Conservation (phyloP, 352 stramenopile species). For the Aphanomyces invadans region DNA sequence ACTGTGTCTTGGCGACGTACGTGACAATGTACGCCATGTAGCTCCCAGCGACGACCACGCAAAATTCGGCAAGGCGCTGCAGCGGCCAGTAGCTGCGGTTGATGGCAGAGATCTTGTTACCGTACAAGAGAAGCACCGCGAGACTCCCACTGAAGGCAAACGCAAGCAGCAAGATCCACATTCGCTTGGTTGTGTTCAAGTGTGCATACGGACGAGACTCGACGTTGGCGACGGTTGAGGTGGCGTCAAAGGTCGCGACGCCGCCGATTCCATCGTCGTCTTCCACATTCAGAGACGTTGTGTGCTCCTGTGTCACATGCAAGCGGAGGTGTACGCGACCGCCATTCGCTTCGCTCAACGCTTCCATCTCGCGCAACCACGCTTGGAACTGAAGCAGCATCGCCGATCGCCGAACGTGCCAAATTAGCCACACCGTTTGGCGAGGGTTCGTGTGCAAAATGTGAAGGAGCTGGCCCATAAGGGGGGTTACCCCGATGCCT, state of each 20-base stretch:
- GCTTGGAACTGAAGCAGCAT: slow-evolving; percentile 71
- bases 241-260: background rate
- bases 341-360: slow-evolving; percentile 63
- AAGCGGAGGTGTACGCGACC: slow-evolving; percentile 58
- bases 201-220: slow-evolving; percentile 21
- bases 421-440: slow-evolving; percentile 78
- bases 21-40: slow-evolving; percentile 17
- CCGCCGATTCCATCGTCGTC: background rate
- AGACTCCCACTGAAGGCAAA: slow-evolving; percentile 68
- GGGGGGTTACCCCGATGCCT: slow-evolving; percentile 64
- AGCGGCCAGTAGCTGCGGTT: slow-evolving; percentile 48
- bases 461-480: slow-evolving; percentile 75
- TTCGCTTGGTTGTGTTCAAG: slow-evolving; percentile 31
- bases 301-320: slow-evolving; percentile 27
- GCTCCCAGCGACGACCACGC: slow-evolving; percentile 61
- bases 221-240: background rate
- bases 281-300: background rate
- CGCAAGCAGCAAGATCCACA: slow-evolving; percentile 72
- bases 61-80: slow-evolving; percentile 63
- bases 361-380: slow-evolving; percentile 67
- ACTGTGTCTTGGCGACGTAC: background rate
- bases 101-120: slow-evolving; percentile 55
- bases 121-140: slow-evolving; percentile 55
- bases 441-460: slow-evolving; percentile 63
- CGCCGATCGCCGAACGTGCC: slow-evolving; percentile 59